Conservation (phyloP, 306 rosid genomes). For the Prunus kanzakura region DNA sequence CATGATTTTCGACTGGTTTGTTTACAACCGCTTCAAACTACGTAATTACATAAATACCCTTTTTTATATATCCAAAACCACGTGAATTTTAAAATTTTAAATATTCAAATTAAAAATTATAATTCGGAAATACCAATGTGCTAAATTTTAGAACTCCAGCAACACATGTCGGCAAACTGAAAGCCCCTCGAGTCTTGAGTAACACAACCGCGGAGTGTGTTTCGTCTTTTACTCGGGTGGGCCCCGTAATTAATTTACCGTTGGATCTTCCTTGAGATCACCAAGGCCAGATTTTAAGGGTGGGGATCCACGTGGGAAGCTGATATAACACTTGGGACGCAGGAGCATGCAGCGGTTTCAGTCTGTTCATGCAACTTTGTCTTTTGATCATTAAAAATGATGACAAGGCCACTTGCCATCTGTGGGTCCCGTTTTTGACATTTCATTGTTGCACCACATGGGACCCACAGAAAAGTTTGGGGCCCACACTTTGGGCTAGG, state of each 20-base stretch:
- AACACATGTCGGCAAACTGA: slow-evolving; percentile 40
- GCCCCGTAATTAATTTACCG: slow-evolving; percentile 13
- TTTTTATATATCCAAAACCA: neutral
- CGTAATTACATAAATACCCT: slow-evolving; percentile 36
- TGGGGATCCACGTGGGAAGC: slow-evolving; percentile 21
- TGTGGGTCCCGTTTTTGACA: neutral
- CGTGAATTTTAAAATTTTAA: too few species aligned
- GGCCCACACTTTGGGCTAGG: neutral
- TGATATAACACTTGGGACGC: slow-evolving; percentile 2
- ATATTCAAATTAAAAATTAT: neutral
- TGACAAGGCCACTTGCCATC: slow-evolving; percentile 20
- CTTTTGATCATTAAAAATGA: slow-evolving; percentile 15
- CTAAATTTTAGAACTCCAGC: slow-evolving; percentile 18
- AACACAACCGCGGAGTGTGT: slow-evolving; percentile 28
- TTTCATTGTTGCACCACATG: slow-evolving; percentile 1
- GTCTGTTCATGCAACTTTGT: slow-evolving; percentile 1
- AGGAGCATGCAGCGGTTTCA: neutral
- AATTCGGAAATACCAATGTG: slow-evolving; percentile 45
- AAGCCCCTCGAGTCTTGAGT: slow-evolving; percentile 5
- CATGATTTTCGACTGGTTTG: slow-evolving; percentile 33
- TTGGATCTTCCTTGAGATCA: slow-evolving; percentile 38
- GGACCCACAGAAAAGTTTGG: neutral
- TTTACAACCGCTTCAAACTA: slow-evolving; percentile 14
- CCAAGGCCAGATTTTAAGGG: slow-evolving; percentile 20
- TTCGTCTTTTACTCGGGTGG: slow-evolving; percentile 26